phyloP scores from a whole-genome alignment of 306 rosid genomes.

The Trifolium pratense region DNA sequence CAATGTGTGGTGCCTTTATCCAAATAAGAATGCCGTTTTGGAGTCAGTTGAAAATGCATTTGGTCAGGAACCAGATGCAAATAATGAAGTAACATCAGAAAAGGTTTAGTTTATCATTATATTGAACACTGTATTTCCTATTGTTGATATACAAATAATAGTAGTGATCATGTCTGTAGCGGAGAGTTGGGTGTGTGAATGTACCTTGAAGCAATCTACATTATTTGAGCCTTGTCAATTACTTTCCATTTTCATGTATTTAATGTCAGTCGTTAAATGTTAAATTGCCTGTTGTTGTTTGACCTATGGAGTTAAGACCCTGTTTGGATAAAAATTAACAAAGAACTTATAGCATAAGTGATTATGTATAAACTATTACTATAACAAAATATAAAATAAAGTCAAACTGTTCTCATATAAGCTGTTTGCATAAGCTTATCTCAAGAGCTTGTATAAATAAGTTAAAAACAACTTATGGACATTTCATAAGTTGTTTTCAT shows the following conservation, averaged over 20 bases:
- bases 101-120: constrained; percentile 48
- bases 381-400: too few species aligned
- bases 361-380: too few species aligned
- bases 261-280: background rate
- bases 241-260: background rate
- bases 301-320: background rate
- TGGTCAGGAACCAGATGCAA: constrained; percentile 52
- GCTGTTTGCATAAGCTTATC: too few species aligned
- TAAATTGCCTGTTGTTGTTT: constrained; percentile 10
- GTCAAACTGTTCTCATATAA: too few species aligned
- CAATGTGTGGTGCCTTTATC: constrained; percentile 92
- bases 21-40: constrained; percentile 65
- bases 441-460: too few species aligned
- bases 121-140: constrained; percentile 11
- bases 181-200: constrained; percentile 8
- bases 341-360: too few species aligned
- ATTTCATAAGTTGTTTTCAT: too few species aligned
- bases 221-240: constrained; percentile 23
- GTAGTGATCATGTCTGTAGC: constrained; percentile 3
- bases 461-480: too few species aligned
- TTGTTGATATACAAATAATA: constrained; percentile 12
- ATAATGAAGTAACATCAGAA: constrained; percentile 40
- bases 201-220: constrained; percentile 8
- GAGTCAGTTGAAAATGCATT: constrained; percentile 75
- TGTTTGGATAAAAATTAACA: too few species aligned